Evolutionary conservation across 1,284 basidiomycete genomes (phyloP).

Genomic region (Austroboletus niveus): DNA sequence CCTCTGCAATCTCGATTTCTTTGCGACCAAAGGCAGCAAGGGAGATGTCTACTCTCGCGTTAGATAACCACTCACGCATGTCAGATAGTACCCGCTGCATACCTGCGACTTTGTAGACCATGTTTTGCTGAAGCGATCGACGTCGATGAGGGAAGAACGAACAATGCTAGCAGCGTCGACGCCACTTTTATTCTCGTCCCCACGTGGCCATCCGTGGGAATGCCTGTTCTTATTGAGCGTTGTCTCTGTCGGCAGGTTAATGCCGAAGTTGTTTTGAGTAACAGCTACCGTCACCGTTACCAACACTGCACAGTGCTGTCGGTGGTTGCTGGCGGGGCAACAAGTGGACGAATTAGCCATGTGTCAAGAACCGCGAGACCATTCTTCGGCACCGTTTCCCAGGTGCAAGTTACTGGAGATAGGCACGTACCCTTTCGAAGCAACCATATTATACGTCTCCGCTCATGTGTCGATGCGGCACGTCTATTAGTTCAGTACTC

Average conservation of each 20-base stretch:
- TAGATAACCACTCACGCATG: conserved; percentile 1
- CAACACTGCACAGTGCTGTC: too few relatives aligned
- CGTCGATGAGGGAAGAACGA: conserved; percentile 36
- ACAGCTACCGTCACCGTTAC: too few relatives aligned
- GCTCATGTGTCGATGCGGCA: conserved; percentile 4
- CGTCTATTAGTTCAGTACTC: conserved; percentile 47
- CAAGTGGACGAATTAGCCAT: conserved; percentile 2
- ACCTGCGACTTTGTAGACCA: conserved; percentile 87
- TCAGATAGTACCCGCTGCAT: conserved; percentile 13
- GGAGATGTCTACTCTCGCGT: conserved; percentile 66
- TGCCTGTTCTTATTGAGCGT: conserved; percentile 1
- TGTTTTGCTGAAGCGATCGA: conserved; percentile 36
- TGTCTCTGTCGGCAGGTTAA: background rate
- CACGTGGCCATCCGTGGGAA: conserved; percentile 34
- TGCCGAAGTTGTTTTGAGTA: too few relatives aligned
- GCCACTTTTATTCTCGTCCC: conserved; percentile 34
- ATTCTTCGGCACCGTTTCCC: background rate
- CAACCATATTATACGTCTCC: conserved; percentile 1
- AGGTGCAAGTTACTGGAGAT: conserved; percentile 66
- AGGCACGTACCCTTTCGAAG: conserved; percentile 16
- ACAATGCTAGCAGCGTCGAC: conserved; percentile 30
- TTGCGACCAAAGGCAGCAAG: conserved; percentile 97
- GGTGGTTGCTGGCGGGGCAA: background rate
- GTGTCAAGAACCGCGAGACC: conserved; percentile 3
- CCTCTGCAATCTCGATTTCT: conserved; percentile 98